Conservation (phyloP, 352 stramenopile genomes). For the Albugo laibachii region DNA sequence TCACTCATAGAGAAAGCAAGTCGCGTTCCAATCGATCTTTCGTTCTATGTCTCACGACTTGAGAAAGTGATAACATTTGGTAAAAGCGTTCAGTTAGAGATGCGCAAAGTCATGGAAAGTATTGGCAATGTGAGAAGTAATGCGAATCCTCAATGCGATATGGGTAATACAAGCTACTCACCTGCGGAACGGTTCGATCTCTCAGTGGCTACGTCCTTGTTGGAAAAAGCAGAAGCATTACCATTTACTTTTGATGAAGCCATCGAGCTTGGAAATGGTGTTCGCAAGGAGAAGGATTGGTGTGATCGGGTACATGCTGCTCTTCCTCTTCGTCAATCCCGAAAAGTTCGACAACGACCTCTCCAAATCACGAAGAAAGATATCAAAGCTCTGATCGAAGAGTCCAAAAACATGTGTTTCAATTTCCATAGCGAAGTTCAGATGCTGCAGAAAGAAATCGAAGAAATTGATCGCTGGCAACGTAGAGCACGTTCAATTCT, state of each 20-base stretch:
- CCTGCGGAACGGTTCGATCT: slow-evolving; percentile 11
- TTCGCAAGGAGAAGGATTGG: slow-evolving; percentile 44
- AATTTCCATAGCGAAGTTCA: slow-evolving; percentile 54
- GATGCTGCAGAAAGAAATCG: slow-evolving; percentile 55
- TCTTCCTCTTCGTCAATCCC: slow-evolving; percentile 51
- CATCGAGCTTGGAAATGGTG: slow-evolving; percentile 23
- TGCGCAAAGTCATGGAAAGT: slow-evolving; percentile 24
- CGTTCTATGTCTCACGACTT: too few species aligned
- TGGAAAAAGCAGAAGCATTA: slow-evolving; percentile 45
- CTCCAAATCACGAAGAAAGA: slow-evolving; percentile 35
- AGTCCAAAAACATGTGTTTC: slow-evolving; percentile 40
- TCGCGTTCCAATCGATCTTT: slow-evolving; percentile 1
- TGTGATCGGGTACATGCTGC: slow-evolving; percentile 42
- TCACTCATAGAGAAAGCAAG: neutral
- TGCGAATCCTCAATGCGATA: slow-evolving; percentile 1
- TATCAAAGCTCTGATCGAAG: slow-evolving; percentile 25
- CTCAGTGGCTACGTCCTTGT: slow-evolving; percentile 20
- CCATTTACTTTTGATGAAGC: slow-evolving; percentile 62
- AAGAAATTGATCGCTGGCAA: slow-evolving; percentile 42
- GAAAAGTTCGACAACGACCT: slow-evolving; percentile 55
- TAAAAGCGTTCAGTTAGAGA: slow-evolving; percentile 15
- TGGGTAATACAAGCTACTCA: too few species aligned
- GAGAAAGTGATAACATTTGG: slow-evolving; percentile 3
- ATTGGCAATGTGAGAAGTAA: slow-evolving; percentile 7
- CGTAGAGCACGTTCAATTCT: slow-evolving; percentile 31